Evolutionary conservation across 148 eudicot genomes (phyloP).

Genomic region (Spergularia bocconei): DNA sequence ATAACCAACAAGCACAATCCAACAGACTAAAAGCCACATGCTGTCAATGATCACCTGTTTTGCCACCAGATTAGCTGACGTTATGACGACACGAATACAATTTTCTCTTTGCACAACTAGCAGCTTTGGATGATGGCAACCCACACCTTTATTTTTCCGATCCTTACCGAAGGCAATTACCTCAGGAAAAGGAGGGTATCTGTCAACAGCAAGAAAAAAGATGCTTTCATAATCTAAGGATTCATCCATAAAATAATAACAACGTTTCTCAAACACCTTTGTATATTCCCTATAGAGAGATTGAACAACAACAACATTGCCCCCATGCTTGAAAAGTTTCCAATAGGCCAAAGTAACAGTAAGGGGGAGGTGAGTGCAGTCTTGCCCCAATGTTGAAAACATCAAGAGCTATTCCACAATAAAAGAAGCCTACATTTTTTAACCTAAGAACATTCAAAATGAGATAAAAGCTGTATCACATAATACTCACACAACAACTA

Average conservation of each 20-base stretch:
- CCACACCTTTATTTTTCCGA: slow-evolving; percentile 67
- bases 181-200: slow-evolving; percentile 94
- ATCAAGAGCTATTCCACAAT: too few species aligned
- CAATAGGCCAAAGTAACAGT: too few species aligned
- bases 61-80: slow-evolving; percentile 83
- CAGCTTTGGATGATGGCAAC: slow-evolving; percentile 93
- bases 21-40: not conserved
- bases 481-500: slow-evolving; percentile 73
- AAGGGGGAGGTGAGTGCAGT: too few species aligned
- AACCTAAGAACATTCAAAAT: not conserved
- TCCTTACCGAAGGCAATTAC: slow-evolving; percentile 82
- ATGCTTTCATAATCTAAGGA: slow-evolving; percentile 12
- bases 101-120: slow-evolving; percentile 79
- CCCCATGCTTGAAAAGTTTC: too few species aligned
- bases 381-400: too few species aligned
- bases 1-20: not conserved
- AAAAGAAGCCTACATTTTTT: too few species aligned
- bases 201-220: slow-evolving; percentile 27
- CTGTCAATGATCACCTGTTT: slow-evolving; percentile 55
- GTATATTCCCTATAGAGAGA: not conserved
- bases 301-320: too few species aligned
- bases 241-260: slow-evolving; percentile 19
- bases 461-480: not conserved
- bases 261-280: not conserved
- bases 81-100: slow-evolving; percentile 63